Evolutionary conservation across 148 eudicot genomes (phyloP).

Genomic region (Camellia lanceoleosa): DNA sequence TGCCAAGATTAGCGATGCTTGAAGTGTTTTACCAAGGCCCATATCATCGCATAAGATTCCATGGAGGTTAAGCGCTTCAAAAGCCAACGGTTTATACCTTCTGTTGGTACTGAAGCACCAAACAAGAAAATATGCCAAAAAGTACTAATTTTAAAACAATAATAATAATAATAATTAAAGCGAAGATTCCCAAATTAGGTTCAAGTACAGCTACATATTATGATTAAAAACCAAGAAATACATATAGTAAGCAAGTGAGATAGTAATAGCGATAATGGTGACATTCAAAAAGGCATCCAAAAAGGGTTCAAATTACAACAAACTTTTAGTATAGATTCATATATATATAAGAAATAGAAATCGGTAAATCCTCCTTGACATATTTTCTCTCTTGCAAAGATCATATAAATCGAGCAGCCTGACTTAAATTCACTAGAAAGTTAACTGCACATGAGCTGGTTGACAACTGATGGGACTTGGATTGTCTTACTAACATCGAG

Average conservation of each 20-base stretch:
- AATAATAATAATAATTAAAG: not conserved
- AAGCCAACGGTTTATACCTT: slow-evolving; percentile 97
- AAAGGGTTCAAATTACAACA: not conserved
- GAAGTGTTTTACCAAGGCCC: slow-evolving; percentile 99
- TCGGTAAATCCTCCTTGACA: not conserved
- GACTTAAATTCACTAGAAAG: not conserved
- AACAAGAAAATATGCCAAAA: not conserved
- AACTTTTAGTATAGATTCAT: too few relatives aligned
- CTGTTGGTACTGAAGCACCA: slow-evolving; percentile 70
- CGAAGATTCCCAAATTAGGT: not conserved
- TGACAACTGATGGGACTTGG: not conserved
- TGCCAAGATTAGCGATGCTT: slow-evolving; percentile 97
- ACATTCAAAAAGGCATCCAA: not conserved
- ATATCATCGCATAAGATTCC: slow-evolving; percentile 99
- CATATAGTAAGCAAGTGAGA: not conserved
- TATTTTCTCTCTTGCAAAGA: not conserved
- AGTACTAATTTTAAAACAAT: not conserved
- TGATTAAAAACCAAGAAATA: not conserved
- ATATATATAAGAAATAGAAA: not conserved
- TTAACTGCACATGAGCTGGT: not conserved
- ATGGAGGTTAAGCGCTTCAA: slow-evolving; percentile 94
- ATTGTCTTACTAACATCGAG: not conserved
- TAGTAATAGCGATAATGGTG: not conserved
- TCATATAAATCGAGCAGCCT: not conserved
- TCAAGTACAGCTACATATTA: not conserved